Evolutionary conservation across 768 basidiomycete genomes (phyloP), one percentile per base, ranked within the genome.

Genomic region (Trametes cubensis): DNA sequence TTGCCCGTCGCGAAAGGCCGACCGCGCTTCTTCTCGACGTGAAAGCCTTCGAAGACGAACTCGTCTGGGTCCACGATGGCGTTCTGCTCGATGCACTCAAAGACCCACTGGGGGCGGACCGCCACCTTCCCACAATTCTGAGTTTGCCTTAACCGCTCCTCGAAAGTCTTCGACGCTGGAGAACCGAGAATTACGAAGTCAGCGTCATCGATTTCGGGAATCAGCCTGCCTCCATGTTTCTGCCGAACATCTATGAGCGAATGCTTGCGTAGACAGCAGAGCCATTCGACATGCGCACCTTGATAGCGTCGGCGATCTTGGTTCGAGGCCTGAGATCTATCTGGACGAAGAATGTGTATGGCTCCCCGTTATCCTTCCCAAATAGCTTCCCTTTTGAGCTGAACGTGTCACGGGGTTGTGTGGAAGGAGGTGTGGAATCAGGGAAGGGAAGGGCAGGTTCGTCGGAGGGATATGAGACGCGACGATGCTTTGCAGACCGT

Each of bases 141-240:
- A 0, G 79, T 73, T n/a, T 74, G 73, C 20, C 64, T 73, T n/a
- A 78, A 66, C 44, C 85, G 77, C n/a, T 78, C 79, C 21, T 75
- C 75, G 60, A 83, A 88, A 7, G 78, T 79, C 65, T 79, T 80
- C n/a, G 83, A 81, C 25, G 79, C 78, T 20, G 79, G 71, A 2
- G 42, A 18, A 51, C 80, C 81, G 41, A 91, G 74, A 39, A 92
- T 79, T 14, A 81, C 78, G 69, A 83, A 89, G 68, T 89, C 83
- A 6, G 89, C 88, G 14, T 78, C 75, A 10, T 75, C 71, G n/a
- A 84, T 79, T 39, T 80, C 78, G 23, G 78, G 77, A 13, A 79
- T 79, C 52, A 90, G 85, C 62, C 71, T 79, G 10, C 90, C 90
- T 11, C 85, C 88, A 61, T 87, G 78, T 81, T 80, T 86, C 90